Percentiles rank a stretch among this genome's conserved stretches.
Conservation (phyloP, 257 asterid species). For the Solanum chmielewskii region DNA sequence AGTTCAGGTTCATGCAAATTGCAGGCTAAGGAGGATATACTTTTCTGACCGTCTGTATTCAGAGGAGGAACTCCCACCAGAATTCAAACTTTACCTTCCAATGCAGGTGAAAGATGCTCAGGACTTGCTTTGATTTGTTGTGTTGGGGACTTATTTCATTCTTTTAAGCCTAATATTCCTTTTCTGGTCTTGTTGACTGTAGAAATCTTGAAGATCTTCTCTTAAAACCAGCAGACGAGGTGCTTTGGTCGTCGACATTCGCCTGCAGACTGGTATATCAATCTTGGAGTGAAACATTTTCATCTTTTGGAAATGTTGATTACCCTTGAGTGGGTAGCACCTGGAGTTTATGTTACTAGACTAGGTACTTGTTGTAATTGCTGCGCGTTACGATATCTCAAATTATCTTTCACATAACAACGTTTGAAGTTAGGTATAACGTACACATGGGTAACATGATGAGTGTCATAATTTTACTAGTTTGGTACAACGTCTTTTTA, state of each 20-base stretch:
- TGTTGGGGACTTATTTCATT: neutral
- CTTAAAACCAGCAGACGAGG: neutral
- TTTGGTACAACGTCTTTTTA: neutral
- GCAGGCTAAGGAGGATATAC: constrained; percentile 86
- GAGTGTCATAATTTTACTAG: neutral
- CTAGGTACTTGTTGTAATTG: neutral
- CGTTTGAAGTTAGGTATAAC: neutral
- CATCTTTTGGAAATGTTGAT: neutral
- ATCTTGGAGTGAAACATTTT: neutral
- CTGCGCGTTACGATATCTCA: neutral
- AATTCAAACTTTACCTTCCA: constrained; percentile 90
- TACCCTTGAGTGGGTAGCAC: neutral
- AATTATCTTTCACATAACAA: neutral
- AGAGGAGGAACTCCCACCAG: constrained; percentile 97
- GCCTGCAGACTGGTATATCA: neutral
- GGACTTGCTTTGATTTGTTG: neutral
- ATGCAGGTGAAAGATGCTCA: constrained; percentile 50
- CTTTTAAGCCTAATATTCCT: neutral
- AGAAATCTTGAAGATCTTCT: constrained; percentile 1
- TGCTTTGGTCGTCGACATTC: neutral
- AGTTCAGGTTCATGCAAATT: constrained; percentile 89
- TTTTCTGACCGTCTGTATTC: constrained; percentile 93
- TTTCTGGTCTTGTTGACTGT: neutral
- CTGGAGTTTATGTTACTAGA: neutral
- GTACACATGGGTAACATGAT: neutral